Evolutionary conservation across 2,329 filamentous ascomycete species (phyloP), one percentile per base, ranked within the genome.

Genomic region (Penicillium sp.): DNA sequence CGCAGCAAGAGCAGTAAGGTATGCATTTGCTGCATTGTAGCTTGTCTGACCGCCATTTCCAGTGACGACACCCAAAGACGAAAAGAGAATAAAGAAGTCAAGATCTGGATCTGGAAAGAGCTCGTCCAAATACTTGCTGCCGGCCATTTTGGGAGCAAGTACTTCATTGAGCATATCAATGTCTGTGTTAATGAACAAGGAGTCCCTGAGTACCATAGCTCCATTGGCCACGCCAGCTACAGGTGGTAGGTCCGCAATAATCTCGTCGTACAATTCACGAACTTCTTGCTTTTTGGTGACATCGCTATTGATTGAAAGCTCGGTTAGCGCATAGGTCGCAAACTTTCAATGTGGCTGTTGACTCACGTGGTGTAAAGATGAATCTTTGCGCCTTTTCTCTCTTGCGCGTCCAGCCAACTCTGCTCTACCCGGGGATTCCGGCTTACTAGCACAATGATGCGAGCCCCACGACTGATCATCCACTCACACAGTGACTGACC

Each of bases 21-120:
- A 63, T n/a, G 16, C 19, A 21, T 58, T 59, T n/a, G 50, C 62
- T 2, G 58, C 55, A 8, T 46, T 37, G 49, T 65, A 65, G 47
- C 44, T 53, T 9, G 45, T 22, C 39, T 65, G 62, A 5, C 58
- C 59, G 4, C 13, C 16, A n/a, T 60, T 62, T 6, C 63, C 63
- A 14, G 26, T 31, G 1, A 48, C n/a, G 13, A 35, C 27, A 24
- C 48, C 37, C 7, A 37, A 3, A 0, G 46, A 48, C 10, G 39
- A 41, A 41, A 41, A 41, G 39, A 41, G 39, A 5, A 41, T 41
- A 4, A 41, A 41, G 19, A 41, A 41, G 39, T 41, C 39, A 41
- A 41, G 39, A 19, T 11, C 19, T 22, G 19, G 39, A 22, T 41
- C 39, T 5, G 9, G 8, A 3, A 41, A 41, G 7, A 22, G 19